Evolutionary conservation across 345 rosid species (phyloP), one percentile per base, ranked within the genome.

Genomic region (Syzygium oleosum): DNA sequence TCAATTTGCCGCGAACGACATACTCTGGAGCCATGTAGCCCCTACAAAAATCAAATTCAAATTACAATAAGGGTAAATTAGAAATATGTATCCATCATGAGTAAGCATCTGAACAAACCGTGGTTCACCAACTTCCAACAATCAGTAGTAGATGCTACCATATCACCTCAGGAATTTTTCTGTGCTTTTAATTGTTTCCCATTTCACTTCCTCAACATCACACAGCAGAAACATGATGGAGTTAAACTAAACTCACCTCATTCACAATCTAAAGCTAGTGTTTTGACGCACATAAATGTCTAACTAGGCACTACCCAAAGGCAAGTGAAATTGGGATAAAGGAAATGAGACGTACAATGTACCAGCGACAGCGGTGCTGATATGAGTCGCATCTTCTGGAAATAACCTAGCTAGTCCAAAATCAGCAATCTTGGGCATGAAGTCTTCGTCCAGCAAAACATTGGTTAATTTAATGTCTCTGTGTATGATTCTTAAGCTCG

Each of bases 11-110:
- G 2, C 93, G 90, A 86, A 94, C 95, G 9, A 95, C 90, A 61
- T 96, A 97, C 83, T 97, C 98, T 1, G 99, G 99, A 51, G 99
- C 98, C 99, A 95, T 95, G 89, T 96, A 97, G 73, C 99, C 99
- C 88, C 99, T 97, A 87, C 55, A 86, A 25, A 43, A 85, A 63
- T 79, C 27, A 84, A 85, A 53, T 46, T 27, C 86, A 53, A 90
- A 90, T 90, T 93, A 96, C 97, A 95, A 88, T 78, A 22, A 34
- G 53, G 51, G 25, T 38, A 22, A 31, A 56, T 15, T 23, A 56
- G 59, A 84, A 52, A 16, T 29, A 84, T 84, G 25, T 22, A 73
- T 73, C 46, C 13, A 73, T 73, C 25, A 4, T 73, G 79, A 68
- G 46, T 34, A 73, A 17, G 80, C 49, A 38, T 73, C 80, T 34